Evolutionary conservation across 2,329 filamentous ascomycete species (phyloP).

Genomic region (Ustilaginoidea virens): DNA sequence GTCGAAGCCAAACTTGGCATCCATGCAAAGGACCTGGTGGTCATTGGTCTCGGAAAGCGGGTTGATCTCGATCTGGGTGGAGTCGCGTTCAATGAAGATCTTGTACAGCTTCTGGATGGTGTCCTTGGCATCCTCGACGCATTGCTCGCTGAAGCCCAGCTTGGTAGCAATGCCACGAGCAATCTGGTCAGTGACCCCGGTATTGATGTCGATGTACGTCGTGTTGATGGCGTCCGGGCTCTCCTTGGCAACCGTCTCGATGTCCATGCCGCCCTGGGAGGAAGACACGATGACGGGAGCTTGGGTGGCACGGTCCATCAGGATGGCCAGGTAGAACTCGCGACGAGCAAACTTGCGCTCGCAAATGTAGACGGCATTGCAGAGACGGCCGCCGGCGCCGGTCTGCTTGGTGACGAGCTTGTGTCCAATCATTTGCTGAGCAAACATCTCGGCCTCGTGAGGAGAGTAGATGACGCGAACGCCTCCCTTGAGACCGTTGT

Average conservation of each 20-base stretch:
- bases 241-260: slow-evolving; percentile 97
- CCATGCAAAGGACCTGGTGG: slow-evolving; percentile 97
- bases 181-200: slow-evolving; percentile 89
- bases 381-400: slow-evolving; percentile 79
- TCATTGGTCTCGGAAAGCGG: slow-evolving; percentile 95
- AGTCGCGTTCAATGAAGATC: slow-evolving; percentile 96
- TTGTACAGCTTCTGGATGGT: slow-evolving; percentile 99
- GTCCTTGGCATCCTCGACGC: slow-evolving; percentile 85
- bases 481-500: slow-evolving; percentile 97
- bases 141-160: slow-evolving; percentile 95
- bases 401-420: slow-evolving; percentile 99
- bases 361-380: slow-evolving; percentile 96
- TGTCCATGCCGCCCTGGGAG: slow-evolving; percentile 98
- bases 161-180: slow-evolving; percentile 78
- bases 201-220: slow-evolving; percentile 84
- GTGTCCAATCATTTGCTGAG: slow-evolving; percentile 98
- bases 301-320: slow-evolving; percentile 92
- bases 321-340: slow-evolving; percentile 96
- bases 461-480: slow-evolving; percentile 98
- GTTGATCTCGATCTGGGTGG: slow-evolving; percentile 99
- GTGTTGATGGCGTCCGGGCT: slow-evolving; percentile 90
- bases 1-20: slow-evolving; percentile 96
- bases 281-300: slow-evolving; percentile 92
- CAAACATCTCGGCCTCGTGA: slow-evolving; percentile 91
- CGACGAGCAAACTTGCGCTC: slow-evolving; percentile 98